Evolutionary conservation across 371 early-diverging fungal species (phyloP).

Genomic region (Parasitella parasitica): DNA sequence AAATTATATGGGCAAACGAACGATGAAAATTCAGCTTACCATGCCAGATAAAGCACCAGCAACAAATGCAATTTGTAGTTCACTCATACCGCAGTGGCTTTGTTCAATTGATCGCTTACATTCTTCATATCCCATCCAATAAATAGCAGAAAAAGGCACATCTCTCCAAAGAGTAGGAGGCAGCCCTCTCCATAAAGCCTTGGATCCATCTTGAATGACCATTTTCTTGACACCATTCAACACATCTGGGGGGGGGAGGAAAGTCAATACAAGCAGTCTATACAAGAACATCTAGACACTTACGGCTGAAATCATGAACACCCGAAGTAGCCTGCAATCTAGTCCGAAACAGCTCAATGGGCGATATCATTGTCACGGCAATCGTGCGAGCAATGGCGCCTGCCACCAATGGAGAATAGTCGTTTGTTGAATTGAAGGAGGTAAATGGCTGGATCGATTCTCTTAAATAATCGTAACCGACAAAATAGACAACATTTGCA

Average conservation of each 20-base stretch:
- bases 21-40: no score
- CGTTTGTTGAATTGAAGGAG: constrained; percentile 4
- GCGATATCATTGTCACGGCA: constrained; percentile 83
- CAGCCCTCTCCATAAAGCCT: constrained; percentile 84
- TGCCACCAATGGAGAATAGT: constrained; percentile 71
- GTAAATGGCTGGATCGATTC: constrained; percentile 32
- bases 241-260: constrained; percentile 37
- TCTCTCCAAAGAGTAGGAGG: constrained; percentile 93
- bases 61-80: constrained; percentile 59
- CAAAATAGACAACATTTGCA: constrained; percentile 90
- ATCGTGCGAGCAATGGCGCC: constrained; percentile 80
- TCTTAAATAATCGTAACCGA: constrained; percentile 88
- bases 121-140: constrained; percentile 90
- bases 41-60: constrained; percentile 78
- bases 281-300: no score
- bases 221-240: constrained; percentile 61
- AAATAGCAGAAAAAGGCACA: constrained; percentile 88
- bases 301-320: constrained; percentile 47
- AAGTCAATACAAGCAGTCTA: background rate
- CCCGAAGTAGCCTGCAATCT: constrained; percentile 75
- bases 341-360: constrained; percentile 89
- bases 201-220: constrained; percentile 59
- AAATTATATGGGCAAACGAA: background rate
- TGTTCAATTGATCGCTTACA: constrained; percentile 38
- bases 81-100: constrained; percentile 13